Base-by-base conservation (phyloP, 805 yeast genomes). In the Wickerhamiella slavikovae region DNA sequence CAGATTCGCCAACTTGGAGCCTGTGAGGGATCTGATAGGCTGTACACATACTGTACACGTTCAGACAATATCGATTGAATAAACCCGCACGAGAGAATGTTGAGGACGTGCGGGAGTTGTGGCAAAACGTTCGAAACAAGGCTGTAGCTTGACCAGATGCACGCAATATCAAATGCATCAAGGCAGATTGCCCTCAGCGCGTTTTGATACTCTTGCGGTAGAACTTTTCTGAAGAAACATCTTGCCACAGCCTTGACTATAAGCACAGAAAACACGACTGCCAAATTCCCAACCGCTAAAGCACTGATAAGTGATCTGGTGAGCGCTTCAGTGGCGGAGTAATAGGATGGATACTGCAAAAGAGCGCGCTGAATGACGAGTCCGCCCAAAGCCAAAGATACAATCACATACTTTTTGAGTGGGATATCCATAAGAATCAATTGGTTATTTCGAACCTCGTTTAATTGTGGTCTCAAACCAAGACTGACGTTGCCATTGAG, bases 171-270 rank as follows among this genome's bases (percentile, higher is more conserved):
- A 24, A 77, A 67, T 14, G 74, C 54, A 2, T 77, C 63, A 32
- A 55, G 68, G 60, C 72, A 76, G 29, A 66, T 59, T 46, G 69
- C 62, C 46, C 65, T 91, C 47, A 61, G 66, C 29, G 68, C 60
- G 44, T 75, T 83, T 40, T 83, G 92, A 30, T 63, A 50, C 47
- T 85, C 98, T 20, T 76, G 60, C 11, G 69, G 51, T 33, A 93
- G 58, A 30, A 85, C 53, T 33, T 68, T 70, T 1, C 93, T 93
- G 54, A 82, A 80, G 22, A 79, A 41, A 0, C 70, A 2, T 17
- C 49, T 37, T 28, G 71, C 74, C 0, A 71, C 37, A 6, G 60
- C 24, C 37, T 66, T 65, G 20, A 69, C 73, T 11, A 61, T 11
- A 3, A 51, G 20, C 10, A 33, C 17, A 8, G 39, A 17, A 22